Base-by-base conservation (phyloP, 345 rosid species). In the Litchi chinensis region DNA sequence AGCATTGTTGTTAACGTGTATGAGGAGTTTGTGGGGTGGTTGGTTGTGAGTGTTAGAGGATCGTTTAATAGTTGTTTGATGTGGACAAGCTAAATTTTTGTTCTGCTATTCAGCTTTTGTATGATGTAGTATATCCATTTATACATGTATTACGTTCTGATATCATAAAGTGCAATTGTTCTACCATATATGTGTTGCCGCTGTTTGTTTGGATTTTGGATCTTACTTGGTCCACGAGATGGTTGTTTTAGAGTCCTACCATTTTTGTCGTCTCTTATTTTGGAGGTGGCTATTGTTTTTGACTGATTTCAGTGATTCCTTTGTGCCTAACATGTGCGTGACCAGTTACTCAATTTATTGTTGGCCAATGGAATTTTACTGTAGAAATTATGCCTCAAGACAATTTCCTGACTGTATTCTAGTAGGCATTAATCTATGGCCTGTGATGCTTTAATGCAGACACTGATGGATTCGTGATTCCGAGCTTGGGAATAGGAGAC, bases 381-480 rank as follows among this genome's bases (percentile, higher is more conserved):
- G 2, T 16, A 32, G 21, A 26, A 2, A 41, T 5, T 5, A 41
- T 41, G 3, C 44, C 12, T 21, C 3, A 46, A 46, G 52, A 46
- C 10, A 46, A 60, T 21, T 60, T 28, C 28, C 0, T 60, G 1
- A 3, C 13, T 60, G 65, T 22, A n/a, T 19, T 54, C 21, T 54
- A 4, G 12, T 54, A 3, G 37, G 8, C 52, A 8, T 64, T 21
- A 44, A n/a, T 63, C 63, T 32, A 13, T 70, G 76, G 43, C 26
- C 65, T 65, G 56, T 54, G 37, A 60, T 76, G 50, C 75, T 76
- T 77, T 81, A 54, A 79, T 37, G 18, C 76, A 93, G 99, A 95
- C 85, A 91, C 92, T 79, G 99, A 95, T 84, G 99, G 91, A 83
- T 95, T 92, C 71, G 97, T 95, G 90, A 91, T 95, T 76, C 99